A percentile compares a stretch with the other conserved stretches of the same genome.
phyloP scores from a whole-genome alignment of 139 green algal species.

The Coccomyxa sp. region DNA sequence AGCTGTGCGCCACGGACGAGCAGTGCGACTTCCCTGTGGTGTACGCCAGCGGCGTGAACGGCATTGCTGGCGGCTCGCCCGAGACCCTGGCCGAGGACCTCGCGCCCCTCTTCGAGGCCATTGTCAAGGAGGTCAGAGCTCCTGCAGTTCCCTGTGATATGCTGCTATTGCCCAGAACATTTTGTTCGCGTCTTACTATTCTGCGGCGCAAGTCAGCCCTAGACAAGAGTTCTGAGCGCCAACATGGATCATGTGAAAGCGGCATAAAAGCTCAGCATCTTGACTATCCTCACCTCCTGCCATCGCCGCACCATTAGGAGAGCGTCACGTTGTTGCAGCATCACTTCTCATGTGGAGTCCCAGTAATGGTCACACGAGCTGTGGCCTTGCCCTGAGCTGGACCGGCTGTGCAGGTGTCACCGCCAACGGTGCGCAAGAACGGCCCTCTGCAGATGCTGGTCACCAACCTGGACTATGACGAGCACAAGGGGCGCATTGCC shows the following conservation, averaged over 20 bases:
- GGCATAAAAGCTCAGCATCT: too few species aligned
- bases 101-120: constrained; percentile 90
- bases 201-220: too few species aligned
- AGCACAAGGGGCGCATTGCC: constrained; percentile 93
- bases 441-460: constrained; percentile 90
- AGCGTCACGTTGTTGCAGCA: too few species aligned
- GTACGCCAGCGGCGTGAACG: constrained; percentile 89
- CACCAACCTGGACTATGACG: constrained; percentile 93
- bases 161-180: too few species aligned
- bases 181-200: too few species aligned
- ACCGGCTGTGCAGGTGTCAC: constrained; percentile 45
- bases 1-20: constrained; percentile 91
- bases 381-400: not conserved
- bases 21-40: constrained; percentile 94
- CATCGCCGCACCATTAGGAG: too few species aligned
- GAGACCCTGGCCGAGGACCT: constrained; percentile 74
- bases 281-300: too few species aligned
- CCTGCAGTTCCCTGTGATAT: too few species aligned
- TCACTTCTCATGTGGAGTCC: too few species aligned
- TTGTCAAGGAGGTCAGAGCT: constrained; percentile 71
- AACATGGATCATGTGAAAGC: too few species aligned
- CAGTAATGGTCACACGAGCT: too few species aligned
- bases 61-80: constrained; percentile 75
- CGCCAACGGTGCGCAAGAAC: constrained; percentile 63
- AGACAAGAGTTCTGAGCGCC: too few species aligned